These are phyloP conservation scores for Mycogone perniciosa DNA, from an alignment of 2,329 filamentous ascomycete species.

Conservation along the genomic window DNA sequence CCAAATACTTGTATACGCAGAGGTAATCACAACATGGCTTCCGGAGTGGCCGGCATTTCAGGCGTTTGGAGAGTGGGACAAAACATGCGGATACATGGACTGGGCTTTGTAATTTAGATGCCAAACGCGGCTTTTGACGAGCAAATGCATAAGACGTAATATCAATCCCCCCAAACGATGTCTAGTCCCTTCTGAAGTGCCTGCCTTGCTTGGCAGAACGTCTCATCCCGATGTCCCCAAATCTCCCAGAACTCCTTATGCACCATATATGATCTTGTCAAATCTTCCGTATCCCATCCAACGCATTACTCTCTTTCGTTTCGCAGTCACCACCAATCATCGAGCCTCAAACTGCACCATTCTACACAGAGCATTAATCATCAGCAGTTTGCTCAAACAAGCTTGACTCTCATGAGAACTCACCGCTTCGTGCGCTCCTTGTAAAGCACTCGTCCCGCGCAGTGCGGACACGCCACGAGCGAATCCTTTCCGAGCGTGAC, in stretches of 20 bases:
- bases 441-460: constrained; percentile 90
- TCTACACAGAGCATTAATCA: constrained; percentile 37
- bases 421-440: constrained; percentile 97
- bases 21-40: constrained; percentile 15
- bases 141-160: constrained; percentile 9
- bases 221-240: background rate
- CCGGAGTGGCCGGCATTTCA: background rate
- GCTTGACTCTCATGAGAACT: constrained; percentile 27
- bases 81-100: constrained; percentile 1
- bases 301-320: background rate
- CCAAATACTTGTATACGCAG: constrained; percentile 51
- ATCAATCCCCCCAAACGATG: constrained; percentile 4
- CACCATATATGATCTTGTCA: background rate
- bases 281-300: background rate
- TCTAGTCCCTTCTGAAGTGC: constrained; percentile 1
- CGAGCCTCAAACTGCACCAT: constrained; percentile 99
- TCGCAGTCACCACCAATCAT: constrained; percentile 31
- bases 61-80: constrained; percentile 7
- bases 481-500: constrained; percentile 40
- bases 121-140: background rate
- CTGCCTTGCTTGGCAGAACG: too few relatives aligned
- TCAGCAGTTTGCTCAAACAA: background rate
- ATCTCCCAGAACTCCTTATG: constrained; percentile 11
- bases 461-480: constrained; percentile 48
- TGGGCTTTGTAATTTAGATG: constrained; percentile 3